Percentiles rank a stretch among this genome's conserved stretches.
Conservation (phyloP, 257 asterid genomes). For the Plantago major region DNA sequence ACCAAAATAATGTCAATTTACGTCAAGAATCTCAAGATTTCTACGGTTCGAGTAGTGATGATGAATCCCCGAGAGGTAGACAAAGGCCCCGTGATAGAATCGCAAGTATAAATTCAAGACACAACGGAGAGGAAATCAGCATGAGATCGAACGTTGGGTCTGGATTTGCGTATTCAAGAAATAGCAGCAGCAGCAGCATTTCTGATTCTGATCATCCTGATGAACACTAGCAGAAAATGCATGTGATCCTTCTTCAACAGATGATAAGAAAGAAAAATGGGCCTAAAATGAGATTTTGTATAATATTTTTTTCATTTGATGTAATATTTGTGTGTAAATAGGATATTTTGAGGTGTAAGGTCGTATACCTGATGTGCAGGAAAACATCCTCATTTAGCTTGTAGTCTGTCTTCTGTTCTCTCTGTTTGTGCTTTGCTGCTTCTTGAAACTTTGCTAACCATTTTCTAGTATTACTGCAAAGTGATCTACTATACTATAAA, state of each 20-base stretch:
- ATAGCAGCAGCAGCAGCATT: constrained; percentile 10
- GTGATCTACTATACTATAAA: no score
- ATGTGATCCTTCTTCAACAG: constrained; percentile 1
- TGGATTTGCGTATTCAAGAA: constrained; percentile 6
- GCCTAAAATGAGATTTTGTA: constrained; percentile 4
- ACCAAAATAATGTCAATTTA: no score
- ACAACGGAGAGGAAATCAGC: constrained; percentile 2
- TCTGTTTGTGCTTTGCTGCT: background rate
- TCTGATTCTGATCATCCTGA: background rate
- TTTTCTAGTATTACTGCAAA: background rate
- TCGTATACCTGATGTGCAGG: constrained; percentile 14
- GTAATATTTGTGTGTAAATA: background rate
- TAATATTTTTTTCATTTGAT: background rate
- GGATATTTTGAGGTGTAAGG: constrained; percentile 8
- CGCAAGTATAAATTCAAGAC: constrained; percentile 7
- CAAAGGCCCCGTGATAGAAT: background rate
- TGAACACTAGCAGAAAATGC: background rate
- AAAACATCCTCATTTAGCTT: constrained; percentile 3
- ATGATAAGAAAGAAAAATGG: constrained; percentile 5
- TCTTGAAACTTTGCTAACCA: background rate
- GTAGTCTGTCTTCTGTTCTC: background rate
- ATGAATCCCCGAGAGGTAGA: background rate
- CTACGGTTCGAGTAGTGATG: constrained; percentile 9
- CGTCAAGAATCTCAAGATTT: background rate
- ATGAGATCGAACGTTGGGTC: constrained; percentile 2